Conservation (phyloP, 2,329 filamentous ascomycete species). For the Pseudopyricularia javanii region DNA sequence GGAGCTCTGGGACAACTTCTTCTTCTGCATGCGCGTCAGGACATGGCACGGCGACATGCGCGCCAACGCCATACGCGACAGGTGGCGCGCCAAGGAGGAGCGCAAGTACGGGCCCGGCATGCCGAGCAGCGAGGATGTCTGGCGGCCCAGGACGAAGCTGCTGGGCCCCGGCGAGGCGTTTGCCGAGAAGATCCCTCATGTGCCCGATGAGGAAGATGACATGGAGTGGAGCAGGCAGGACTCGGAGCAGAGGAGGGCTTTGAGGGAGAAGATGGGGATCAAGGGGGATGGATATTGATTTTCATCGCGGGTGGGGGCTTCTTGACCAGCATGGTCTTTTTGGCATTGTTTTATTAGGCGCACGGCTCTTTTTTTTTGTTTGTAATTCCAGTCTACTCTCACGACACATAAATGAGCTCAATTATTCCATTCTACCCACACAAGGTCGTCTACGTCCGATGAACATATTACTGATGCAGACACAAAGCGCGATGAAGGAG, state of each 20-base stretch:
- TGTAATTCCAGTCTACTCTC: no score
- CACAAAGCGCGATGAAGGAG: no score
- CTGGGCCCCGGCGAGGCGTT: constrained; percentile 38
- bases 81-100: constrained; percentile 54
- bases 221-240: constrained; percentile 27
- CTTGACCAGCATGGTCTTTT: no score
- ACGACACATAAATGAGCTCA: no score
- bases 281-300: constrained; percentile 5
- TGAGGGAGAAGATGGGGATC: constrained; percentile 20
- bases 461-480: no score
- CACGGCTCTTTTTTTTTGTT: no score
- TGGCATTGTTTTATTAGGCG: no score
- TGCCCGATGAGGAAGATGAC: constrained; percentile 18
- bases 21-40: constrained; percentile 90
- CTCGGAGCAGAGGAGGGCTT: constrained; percentile 20
- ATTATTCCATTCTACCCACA: no score
- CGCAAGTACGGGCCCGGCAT: constrained; percentile 50
- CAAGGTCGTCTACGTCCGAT: no score
- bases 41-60: constrained; percentile 46
- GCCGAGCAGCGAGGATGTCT: constrained; percentile 80
- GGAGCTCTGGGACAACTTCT: constrained; percentile 86
- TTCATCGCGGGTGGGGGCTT: no score
- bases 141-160: constrained; percentile 59
- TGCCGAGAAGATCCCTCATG: constrained; percentile 3
- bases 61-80: constrained; percentile 49